Evolutionary conservation across 2,329 filamentous ascomycete genomes (phyloP), one percentile per base, ranked within the genome.

Genomic region (Calycina herbarum): DNA sequence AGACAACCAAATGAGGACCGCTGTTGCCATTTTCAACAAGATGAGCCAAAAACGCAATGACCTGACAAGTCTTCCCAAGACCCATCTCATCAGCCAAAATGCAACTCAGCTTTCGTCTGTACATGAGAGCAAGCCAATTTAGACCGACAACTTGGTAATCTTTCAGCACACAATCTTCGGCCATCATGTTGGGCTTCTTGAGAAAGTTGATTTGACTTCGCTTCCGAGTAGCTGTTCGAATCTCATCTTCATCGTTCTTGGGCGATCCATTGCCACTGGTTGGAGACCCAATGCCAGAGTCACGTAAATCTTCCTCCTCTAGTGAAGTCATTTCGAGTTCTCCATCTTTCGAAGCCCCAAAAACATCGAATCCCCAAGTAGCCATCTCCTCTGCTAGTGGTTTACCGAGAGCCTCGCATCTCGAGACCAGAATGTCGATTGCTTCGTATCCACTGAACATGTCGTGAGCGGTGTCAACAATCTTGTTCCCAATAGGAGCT

Each of bases 11-110:
- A 75, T 97, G 87, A 80, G 81, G 93, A 73, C 92, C 93, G 81
- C 74, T 86, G 75, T 80, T 83, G 68, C 79, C 86, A 35, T 86
- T 86, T 74, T 93, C 87, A 17, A 91, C 87, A 31, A 99, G 82
- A 72, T 97, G 89, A 17, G 93, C 91, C 57, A 99, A 83, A 73
- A 99, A 93, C 0, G 93, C 89, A 71, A 99, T 97, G 68, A 98
- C 93, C 74, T 99, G 94, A 73, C 93, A 97, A 0, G 95, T 99
- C 82, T 99, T 99, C 57, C 95, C 95, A 51, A 94, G 82, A 61
- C 92, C 95, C 95, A 99, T 99, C 76, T 99, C 95, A 76, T 99
- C 95, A 1, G 95, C 95, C 20, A 99, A 82, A 64, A 99, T 98
- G 68, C 93, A 94, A 57, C 92, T 94, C 61, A 96, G 85, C 33